These are phyloP conservation scores for Phalaenopsis equestris DNA, from an alignment of 106 monocot genomes.

Conservation along the genomic window DNA sequence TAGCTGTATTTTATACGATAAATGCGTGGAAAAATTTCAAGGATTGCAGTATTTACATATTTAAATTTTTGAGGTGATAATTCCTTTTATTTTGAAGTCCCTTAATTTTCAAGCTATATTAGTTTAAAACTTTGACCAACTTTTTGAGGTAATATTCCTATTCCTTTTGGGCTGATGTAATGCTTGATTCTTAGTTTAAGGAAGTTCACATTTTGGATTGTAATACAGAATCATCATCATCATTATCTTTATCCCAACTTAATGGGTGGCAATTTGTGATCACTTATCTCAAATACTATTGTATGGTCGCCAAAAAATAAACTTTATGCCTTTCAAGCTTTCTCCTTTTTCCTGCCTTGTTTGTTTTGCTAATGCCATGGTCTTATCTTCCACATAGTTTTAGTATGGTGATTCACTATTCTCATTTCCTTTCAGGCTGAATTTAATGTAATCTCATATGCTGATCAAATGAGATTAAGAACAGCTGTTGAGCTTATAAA, in stretches of 20 bases:
- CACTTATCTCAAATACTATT: neutral
- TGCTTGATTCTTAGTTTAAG: neutral
- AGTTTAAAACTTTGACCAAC: neutral
- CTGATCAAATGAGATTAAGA: conserved; percentile 80
- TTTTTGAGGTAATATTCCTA: neutral
- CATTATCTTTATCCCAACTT: neutral
- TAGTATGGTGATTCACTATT: neutral
- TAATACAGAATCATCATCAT: neutral
- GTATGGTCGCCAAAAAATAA: neutral
- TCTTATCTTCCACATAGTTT: neutral
- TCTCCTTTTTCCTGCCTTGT: neutral
- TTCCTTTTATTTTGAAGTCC: neutral
- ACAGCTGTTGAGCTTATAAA: conserved; percentile 88
- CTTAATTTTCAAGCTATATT: neutral
- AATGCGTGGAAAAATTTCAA: neutral
- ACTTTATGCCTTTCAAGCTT: neutral
- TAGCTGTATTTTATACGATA: neutral
- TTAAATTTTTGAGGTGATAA: neutral
- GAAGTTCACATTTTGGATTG: neutral
- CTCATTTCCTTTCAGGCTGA: conserved; percentile 48
- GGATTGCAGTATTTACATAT: neutral
- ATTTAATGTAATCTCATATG: conserved; percentile 81
- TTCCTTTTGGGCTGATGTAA: neutral
- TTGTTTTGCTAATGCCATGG: neutral
- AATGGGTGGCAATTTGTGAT: neutral